Base-by-base conservation (phyloP, 2,329 filamentous ascomycete species). In the Paramyrothecium roridum region DNA sequence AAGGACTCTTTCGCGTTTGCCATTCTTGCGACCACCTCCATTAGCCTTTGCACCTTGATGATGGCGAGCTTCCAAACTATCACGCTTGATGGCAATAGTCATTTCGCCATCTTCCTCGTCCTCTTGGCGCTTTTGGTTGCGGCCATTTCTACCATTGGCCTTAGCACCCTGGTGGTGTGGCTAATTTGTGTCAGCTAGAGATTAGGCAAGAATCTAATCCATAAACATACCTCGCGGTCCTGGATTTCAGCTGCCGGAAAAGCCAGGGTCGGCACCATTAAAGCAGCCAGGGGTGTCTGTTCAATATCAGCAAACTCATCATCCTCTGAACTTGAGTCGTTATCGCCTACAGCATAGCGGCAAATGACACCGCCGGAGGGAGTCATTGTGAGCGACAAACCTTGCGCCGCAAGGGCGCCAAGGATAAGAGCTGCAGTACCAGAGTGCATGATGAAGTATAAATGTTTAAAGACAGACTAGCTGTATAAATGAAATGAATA, bases 41-140 rank as follows among this genome's bases (percentile, higher is more conserved):
- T 57, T 54, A n/a, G 43, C 33, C 23, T 53, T 47, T n/a, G 50
- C 48, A 7, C 47, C 47, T 26, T 49, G 47, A 47, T 52, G 43
- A 17, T 52, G 52, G 33, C 40, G 52, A 19, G 47, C 53, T 33
- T 57, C 51, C 30, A 52, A 30, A 17, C 11, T 23, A 17, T 30
- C 53, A 48, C 34, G n/a, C 19, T 16, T 26, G 47, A 26, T 22
- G 22, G 47, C 19, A 49, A 30, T 50, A 22, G 8, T 30, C 21
- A 33, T 23, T 6, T 16, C 8, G 12, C 19, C 48, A 50, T n/a
- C 8, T 3, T 6, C 48, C 20, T 48, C 46, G 21, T 4, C 8
- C 48, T 50, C 48, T 8, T 50, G 21, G 3, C 48, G 21, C 48
- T 50, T 50, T 8, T 50, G 20, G 48, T 50, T 50, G 48, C 48